Conservation (phyloP, 2,329 filamentous ascomycete species). For the Xylaria hypoxylon region DNA sequence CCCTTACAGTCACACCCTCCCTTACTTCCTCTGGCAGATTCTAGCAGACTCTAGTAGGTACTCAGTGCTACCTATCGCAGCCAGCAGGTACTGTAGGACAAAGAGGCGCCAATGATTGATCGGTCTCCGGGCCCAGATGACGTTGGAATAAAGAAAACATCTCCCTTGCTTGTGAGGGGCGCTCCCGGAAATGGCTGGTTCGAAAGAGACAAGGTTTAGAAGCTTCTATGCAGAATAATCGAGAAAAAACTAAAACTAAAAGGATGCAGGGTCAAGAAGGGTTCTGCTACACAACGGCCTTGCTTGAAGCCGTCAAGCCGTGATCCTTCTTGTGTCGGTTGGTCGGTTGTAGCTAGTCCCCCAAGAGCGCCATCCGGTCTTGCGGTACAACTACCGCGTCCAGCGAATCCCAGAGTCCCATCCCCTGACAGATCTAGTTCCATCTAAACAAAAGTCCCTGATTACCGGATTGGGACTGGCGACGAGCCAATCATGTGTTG, state of each 20-base stretch:
- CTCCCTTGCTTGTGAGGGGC: conserved; percentile 1
- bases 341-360: conserved; percentile 20
- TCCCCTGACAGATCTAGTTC: conserved; percentile 35
- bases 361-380: conserved; percentile 17
- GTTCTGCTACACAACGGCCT: conserved; percentile 22
- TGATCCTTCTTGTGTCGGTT: conserved; percentile 20
- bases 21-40: conserved; percentile 10
- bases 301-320: conserved; percentile 34
- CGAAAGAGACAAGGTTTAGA: conserved; percentile 16
- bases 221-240: conserved; percentile 35
- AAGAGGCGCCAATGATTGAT: conserved; percentile 20
- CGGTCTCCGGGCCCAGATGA: conserved; percentile 32
- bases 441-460: conserved; percentile 43
- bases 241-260: conserved; percentile 11
- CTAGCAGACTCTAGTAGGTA: not conserved
- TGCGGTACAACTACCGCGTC: conserved; percentile 34
- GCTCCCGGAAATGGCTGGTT: conserved; percentile 14
- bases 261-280: conserved; percentile 30
- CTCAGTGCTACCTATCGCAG: conserved; percentile 5
- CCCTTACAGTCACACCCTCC: conserved; percentile 7
- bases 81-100: conserved; percentile 11
- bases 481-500: conserved; percentile 22
- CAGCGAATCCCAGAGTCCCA: conserved; percentile 27
- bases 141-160: conserved; percentile 30
- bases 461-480: conserved; percentile 36